These are phyloP conservation scores for Aspergillus nomiae DNA, from an alignment of 2,329 filamentous ascomycete species.

Conservation along the genomic window DNA sequence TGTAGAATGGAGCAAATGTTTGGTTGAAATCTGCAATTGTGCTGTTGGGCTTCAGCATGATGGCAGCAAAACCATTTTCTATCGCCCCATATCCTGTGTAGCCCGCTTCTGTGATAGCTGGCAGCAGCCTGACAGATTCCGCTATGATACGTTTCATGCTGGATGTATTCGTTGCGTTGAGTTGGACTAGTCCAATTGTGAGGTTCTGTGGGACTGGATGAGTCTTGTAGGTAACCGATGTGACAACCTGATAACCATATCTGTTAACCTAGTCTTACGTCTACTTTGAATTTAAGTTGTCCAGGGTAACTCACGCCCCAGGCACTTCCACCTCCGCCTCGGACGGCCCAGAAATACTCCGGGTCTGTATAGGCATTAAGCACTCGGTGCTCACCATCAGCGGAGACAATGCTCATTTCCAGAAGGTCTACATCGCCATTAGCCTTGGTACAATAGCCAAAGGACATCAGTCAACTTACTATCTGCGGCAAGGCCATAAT, in stretches of 20 bases:
- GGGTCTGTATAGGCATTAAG: not conserved
- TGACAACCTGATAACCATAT: not conserved
- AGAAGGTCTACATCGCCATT: not conserved
- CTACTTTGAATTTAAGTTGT: not conserved
- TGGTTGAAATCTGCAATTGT: conserved; percentile 1
- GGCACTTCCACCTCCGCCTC: not conserved
- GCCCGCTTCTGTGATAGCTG: not conserved
- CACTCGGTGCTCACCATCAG: conserved; percentile 1
- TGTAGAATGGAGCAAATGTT: conserved; percentile 1
- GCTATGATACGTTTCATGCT: not conserved
- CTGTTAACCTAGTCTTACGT: not conserved
- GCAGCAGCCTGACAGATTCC: not conserved
- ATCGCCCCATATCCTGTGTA: conserved; percentile 1
- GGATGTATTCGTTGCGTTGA: not conserved
- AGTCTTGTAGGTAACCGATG: conserved; percentile 8
- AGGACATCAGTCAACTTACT: not conserved
- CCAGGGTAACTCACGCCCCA: not conserved
- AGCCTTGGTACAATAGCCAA: accelerated
- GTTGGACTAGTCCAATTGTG: not conserved
- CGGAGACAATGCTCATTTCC: conserved; percentile 2
- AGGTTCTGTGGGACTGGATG: conserved; percentile 4
- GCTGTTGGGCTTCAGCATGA: not conserved
- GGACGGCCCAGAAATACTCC: conserved; percentile 3
- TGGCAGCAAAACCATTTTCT: not conserved
- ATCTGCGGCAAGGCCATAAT: conserved; percentile 3